Evolutionary conservation across 2,329 filamentous ascomycete genomes (phyloP), one percentile per base, ranked within the genome.

Genomic region (Beauveria bassiana): DNA sequence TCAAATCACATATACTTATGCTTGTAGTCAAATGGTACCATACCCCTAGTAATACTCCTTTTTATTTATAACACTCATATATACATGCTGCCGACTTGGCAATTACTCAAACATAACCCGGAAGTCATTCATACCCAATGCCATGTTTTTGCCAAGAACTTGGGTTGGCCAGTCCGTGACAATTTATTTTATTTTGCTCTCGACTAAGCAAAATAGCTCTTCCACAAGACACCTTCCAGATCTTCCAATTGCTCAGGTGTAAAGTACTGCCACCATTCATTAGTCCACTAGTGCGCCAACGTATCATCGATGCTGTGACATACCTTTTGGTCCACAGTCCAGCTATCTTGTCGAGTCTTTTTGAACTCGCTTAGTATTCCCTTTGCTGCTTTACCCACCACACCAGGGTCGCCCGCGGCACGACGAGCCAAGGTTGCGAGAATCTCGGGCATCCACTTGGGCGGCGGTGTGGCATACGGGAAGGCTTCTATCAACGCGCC

Each of bases 311-410:
- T 16, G 53, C 38, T 24, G n/a, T 22, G 61, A 75, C 85, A 75
- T 78, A 96, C 95, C 89, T 96, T 98, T 68, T 96, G 91, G 78
- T 99, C 95, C 64, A 96, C 93, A 69, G 88, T 88, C 95, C 95
- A 99, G 67, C 93, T 99, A 79, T 99, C 95, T 75, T 99, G 95
- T 73, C 95, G 87, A 51, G 95, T 99, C 84, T 99, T 99, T 80
- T 99, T 99, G 81, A 99, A 99, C 70, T 99, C 96, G 64, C 92
- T 92, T 66, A 99, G 79, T 42, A 97, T 93, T 20, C 83, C 84
- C 82, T 99, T 99, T 12, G 96, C 96, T 63, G 93, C 95, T 76
- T 96, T 96, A 3, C 95, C 95, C 60, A 99, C 93, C 62, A 96
- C 88, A 0, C 95, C 95, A 0, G 91, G 86, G 70, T 99, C 95